Percentiles rank a stretch among this genome's conserved stretches.
Evolutionary conservation across 129 eudicot genomes (phyloP).

Genomic region (Lonicera japonica): DNA sequence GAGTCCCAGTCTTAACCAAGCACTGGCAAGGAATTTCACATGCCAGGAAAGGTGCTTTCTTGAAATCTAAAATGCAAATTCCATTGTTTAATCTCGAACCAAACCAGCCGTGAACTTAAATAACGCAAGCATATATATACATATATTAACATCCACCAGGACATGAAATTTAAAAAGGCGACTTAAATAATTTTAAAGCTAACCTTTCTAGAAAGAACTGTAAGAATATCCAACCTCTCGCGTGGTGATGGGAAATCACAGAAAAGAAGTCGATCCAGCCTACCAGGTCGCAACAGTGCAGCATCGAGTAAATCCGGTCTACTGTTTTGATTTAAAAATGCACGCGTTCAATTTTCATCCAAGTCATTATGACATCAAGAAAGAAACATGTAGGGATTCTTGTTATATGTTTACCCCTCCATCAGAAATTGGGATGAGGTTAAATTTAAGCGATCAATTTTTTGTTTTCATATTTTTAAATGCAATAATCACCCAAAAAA

Average conservation of each 20-base stretch:
- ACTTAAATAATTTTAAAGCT: not conserved
- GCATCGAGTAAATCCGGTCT: constrained; percentile 98
- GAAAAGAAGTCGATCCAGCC: constrained; percentile 83
- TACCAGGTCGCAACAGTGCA: constrained; percentile 88
- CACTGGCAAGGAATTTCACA: no score
- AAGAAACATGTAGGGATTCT: no score
- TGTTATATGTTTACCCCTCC: not conserved
- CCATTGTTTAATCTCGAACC: no score
- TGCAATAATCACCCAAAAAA: not conserved
- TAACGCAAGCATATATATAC: not conserved
- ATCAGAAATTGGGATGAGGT: no score
- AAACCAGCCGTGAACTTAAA: no score
- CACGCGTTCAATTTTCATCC: not conserved
- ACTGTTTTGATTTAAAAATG: constrained; percentile 42
- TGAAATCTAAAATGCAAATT: no score
- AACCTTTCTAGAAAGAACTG: constrained; percentile 86
- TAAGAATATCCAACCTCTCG: constrained; percentile 81
- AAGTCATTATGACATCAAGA: not conserved
- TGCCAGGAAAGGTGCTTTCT: no score
- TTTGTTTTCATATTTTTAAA: no score
- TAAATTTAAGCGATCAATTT: no score
- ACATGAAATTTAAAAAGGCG: not conserved
- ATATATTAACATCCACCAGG: not conserved
- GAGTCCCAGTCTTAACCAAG: no score
- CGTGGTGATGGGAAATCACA: constrained; percentile 83